Evolutionary conservation across 305 asterid species (phyloP), one percentile per base, ranked within the genome.

Genomic region (Stenogyne calaminthoides): DNA sequence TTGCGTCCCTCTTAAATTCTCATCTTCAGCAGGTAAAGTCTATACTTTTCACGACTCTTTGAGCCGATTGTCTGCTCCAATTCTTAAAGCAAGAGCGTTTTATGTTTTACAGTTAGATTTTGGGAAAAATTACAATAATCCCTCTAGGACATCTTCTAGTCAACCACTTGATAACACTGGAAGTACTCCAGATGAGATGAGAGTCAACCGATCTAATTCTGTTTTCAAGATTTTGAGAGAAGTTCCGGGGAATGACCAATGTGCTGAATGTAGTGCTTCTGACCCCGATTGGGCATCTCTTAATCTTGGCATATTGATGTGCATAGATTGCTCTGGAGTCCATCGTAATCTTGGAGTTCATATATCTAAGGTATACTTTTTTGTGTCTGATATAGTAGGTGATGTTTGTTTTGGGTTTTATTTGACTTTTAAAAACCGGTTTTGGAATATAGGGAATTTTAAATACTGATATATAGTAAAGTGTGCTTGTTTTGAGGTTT

Each of bases 271-370:
- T 80, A 70, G 90, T 72, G 92, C 96, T 70, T 79, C 89, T 78
- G 91, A 81, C 22, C 98, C 99, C 78, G 95, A 95, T 76, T 95
- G 99, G 99, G 99, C 99, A 64, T 95, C 99, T 79, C 88, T 95
- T 32, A 95, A 95, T 85, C 97, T 95, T 80, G 98, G 96, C 56
- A 84, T 95, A 76, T 82, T 95, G 77, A 88, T 92, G 80, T 95
- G 99, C 86, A 95, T 95, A 66, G 99, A 95, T 79, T 95, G 99
- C 90, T 95, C 99, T 32, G 99, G 99, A 66, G 85, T 88, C 88
- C 99, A 95, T 83, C 91, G 99, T 62, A 95, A 95, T 86, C 99
- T 95, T 70, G 99, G 99, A 77, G 99, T 95, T 82, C 99, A 95
- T 81, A 80, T 95, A 78, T 95, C 99, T 29, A 94, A 94, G 99